phyloP scores from a whole-genome alignment of 2,329 filamentous ascomycete genomes.

The Capronia americana region DNA sequence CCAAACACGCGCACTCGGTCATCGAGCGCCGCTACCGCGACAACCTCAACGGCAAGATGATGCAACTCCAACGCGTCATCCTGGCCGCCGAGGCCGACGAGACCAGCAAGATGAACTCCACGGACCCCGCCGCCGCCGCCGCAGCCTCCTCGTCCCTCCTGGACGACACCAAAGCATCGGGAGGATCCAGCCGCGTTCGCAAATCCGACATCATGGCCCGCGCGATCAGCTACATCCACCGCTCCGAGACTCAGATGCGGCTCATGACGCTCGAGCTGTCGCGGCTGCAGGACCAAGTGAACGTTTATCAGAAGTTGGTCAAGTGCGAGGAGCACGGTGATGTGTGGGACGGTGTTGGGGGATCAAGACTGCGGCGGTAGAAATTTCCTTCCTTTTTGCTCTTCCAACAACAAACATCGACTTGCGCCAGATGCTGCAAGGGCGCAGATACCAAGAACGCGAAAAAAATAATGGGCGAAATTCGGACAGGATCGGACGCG shows the following conservation, averaged over 20 bases:
- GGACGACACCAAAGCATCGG: not conserved
- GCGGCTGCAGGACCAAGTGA: slow-evolving; percentile 25
- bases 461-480: no score
- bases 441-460: no score
- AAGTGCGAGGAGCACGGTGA: not conserved
- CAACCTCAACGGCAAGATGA: slow-evolving; percentile 35
- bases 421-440: no score
- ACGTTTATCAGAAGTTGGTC: slow-evolving; percentile 17
- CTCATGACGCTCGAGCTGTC: slow-evolving; percentile 27
- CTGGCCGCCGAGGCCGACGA: slow-evolving; percentile 16
- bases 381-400: no score
- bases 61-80: slow-evolving; percentile 29
- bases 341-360: not conserved
- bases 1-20: slow-evolving; percentile 30
- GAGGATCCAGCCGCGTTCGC: slow-evolving; percentile 14
- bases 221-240: slow-evolving; percentile 34
- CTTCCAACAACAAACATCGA: no score
- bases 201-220: slow-evolving; percentile 34
- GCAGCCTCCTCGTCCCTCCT: not conserved
- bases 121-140: not conserved
- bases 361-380: no score
- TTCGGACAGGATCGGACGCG: no score
- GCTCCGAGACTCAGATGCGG: slow-evolving; percentile 24
- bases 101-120: not conserved
- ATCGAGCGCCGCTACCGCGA: slow-evolving; percentile 36